These are phyloP conservation scores for Aspergillus sp. DNA, from an alignment of 2,329 filamentous ascomycete species.

Conservation along the genomic window DNA sequence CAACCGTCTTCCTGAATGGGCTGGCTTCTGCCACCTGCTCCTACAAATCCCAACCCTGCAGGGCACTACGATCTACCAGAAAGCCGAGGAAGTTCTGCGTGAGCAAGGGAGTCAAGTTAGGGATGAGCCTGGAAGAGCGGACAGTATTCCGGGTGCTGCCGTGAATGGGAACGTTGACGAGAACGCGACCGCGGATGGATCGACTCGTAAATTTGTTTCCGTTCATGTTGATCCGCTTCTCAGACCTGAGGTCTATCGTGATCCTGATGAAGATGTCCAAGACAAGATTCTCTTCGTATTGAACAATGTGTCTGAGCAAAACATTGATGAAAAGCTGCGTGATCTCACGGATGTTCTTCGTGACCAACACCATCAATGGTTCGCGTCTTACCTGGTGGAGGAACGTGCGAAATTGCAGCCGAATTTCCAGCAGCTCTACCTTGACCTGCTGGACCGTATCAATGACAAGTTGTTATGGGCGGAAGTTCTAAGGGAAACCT, in stretches of 20 bases:
- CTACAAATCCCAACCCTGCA: slow-evolving; percentile 78
- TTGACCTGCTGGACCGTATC: slow-evolving; percentile 83
- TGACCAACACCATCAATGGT: slow-evolving; percentile 89
- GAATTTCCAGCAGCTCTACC: slow-evolving; percentile 91
- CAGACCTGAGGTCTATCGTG: slow-evolving; percentile 67
- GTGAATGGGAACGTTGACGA: slow-evolving; percentile 74
- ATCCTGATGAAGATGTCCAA: slow-evolving; percentile 80
- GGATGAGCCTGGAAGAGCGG: slow-evolving; percentile 49
- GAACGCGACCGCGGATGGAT: slow-evolving; percentile 58
- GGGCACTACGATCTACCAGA: slow-evolving; percentile 79
- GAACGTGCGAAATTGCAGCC: slow-evolving; percentile 96
- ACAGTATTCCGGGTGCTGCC: slow-evolving; percentile 47
- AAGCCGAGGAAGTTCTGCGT: slow-evolving; percentile 76
- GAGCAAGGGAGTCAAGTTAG: slow-evolving; percentile 62
- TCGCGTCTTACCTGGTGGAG: slow-evolving; percentile 90
- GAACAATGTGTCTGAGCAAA: slow-evolving; percentile 93
- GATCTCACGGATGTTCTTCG: slow-evolving; percentile 79
- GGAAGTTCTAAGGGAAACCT: slow-evolving; percentile 91
- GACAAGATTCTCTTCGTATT: slow-evolving; percentile 94
- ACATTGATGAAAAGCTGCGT: slow-evolving; percentile 77
- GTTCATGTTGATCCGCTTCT: slow-evolving; percentile 73
- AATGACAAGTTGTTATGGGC: slow-evolving; percentile 77
- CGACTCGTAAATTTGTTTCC: slow-evolving; percentile 72
- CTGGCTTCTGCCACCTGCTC: slow-evolving; percentile 86
- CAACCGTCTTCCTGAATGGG: slow-evolving; percentile 84